A percentile compares a stretch with the other conserved stretches of the same genome.
Evolutionary conservation across 176 grass and related monocot genomes (phyloP).

Genomic region (Chloris gayana): DNA sequence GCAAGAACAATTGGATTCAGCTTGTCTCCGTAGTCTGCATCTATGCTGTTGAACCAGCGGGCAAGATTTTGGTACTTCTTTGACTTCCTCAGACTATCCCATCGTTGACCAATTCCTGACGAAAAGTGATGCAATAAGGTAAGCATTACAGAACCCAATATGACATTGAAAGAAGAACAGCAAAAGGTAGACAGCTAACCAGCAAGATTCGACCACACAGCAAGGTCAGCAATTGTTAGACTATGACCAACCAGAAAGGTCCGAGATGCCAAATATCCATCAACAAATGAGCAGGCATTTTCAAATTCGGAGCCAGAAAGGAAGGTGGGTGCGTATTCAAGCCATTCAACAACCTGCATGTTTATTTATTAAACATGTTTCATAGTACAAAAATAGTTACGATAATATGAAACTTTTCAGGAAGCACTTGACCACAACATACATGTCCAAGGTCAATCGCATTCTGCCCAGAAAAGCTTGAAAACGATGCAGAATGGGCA

Average conservation of each 20-base stretch:
- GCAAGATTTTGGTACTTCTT: conserved; percentile 73
- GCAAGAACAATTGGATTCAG: conserved; percentile 56
- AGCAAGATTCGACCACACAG: conserved; percentile 70
- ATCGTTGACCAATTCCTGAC: conserved; percentile 72
- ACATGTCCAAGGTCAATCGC: conserved; percentile 64
- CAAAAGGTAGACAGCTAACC: conserved; percentile 31
- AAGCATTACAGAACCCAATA: neutral
- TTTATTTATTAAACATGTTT: conserved; percentile 1
- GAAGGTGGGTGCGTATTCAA: conserved; percentile 64
- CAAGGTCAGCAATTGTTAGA: conserved; percentile 69
- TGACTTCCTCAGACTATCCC: conserved; percentile 86
- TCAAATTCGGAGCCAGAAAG: conserved; percentile 71
- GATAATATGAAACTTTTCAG: neutral
- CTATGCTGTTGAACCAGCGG: conserved; percentile 76
- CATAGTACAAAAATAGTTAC: neutral
- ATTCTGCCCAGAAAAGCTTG: conserved; percentile 56
- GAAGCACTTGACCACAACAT: conserved; percentile 10
- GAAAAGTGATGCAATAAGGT: neutral
- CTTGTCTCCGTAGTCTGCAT: conserved; percentile 34
- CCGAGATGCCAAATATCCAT: conserved; percentile 43
- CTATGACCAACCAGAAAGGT: conserved; percentile 63
- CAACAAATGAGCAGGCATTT: conserved; percentile 55
- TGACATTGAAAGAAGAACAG: neutral
- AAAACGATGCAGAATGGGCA: conserved; percentile 41
- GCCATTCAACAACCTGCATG: conserved; percentile 73